A percentile compares a stretch with the other conserved stretches of the same genome.
phyloP scores from a whole-genome alignment of 805 yeast genomes.

The Saccharomyces mikatae region DNA sequence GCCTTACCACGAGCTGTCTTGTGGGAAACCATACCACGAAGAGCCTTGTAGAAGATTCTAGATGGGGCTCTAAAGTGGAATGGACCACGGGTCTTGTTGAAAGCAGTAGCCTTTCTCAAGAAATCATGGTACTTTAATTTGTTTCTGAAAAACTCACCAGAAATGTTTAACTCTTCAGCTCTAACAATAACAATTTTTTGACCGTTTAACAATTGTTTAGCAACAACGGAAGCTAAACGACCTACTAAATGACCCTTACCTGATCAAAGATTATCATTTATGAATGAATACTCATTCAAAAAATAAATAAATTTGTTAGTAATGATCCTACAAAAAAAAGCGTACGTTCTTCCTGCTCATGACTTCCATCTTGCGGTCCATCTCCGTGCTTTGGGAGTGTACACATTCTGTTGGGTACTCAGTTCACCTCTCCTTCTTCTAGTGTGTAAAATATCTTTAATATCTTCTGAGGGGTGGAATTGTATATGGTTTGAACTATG shows the following conservation, averaged over 20 bases:
- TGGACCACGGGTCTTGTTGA: conserved; percentile 98
- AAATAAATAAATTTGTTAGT: conserved; percentile 7
- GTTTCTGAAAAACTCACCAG: conserved; percentile 99
- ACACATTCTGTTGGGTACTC: background rate
- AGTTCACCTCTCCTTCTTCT: background rate
- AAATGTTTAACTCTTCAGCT: conserved; percentile 94
- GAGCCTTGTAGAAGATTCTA: conserved; percentile 98
- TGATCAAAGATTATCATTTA: conserved; percentile 16
- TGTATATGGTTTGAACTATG: too few species aligned
- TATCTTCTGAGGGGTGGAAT: too few species aligned
- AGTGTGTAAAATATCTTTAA: background rate
- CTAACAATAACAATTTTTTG: conserved; percentile 97
- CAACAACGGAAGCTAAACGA: conserved; percentile 97
- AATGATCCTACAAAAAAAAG: background rate
- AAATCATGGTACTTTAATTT: conserved; percentile 99
- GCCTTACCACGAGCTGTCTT: conserved; percentile 99
- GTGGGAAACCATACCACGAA: conserved; percentile 99
- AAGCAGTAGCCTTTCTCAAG: conserved; percentile 98
- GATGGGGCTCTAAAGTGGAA: conserved; percentile 99
- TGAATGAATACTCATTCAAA: background rate
- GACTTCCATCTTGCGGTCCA: background rate
- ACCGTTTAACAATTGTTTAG: conserved; percentile 97
- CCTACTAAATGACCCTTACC: conserved; percentile 99
- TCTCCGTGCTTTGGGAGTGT: background rate
- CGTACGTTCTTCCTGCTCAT: background rate